Base-by-base conservation (phyloP, 805 yeast species). In the Teunomyces barrocoloradensis region DNA sequence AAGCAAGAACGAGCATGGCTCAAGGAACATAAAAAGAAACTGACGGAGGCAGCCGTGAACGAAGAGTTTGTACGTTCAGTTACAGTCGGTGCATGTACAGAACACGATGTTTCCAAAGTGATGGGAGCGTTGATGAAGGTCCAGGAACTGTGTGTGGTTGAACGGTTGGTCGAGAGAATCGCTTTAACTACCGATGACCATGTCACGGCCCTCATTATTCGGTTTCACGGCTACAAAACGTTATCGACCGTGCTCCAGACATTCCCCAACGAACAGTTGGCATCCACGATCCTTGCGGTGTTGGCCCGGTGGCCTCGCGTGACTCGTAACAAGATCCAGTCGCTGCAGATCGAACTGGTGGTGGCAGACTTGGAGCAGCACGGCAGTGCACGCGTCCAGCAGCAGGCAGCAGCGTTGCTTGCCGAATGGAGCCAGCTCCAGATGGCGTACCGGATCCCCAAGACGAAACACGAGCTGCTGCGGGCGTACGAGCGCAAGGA, bases 181-280 rank as follows among this genome's bases (percentile, higher is more conserved):
- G 73, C 76, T 48, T 62, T 80, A 32, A 75, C 88, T 4, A 66
- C 73, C 13, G 82, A 78, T 37, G 69, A 71, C 2, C 63, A 65
- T 4, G 70, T 86, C 25, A 80, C 86, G 46, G 65, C 75, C 11
- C 75, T 78, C 28, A 80, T 91, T 37, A 80, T 89, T 57, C 78
- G 84, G 50, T 75, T 89, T 59, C 99, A 91, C 63, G 99, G 98
- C 10, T 87, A 89, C 65, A 84, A 84, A 59, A 83, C 94, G 15
- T 72, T 91, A 44, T 79, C 87, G 12, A 78, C 82, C 11, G 67
- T 88, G 4, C 60, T 90, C 44, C 73, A 75, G 51, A 70, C 67
- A 9, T 55, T 53, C 43, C 36, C 61, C 11, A 43, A 50, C 11
- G 73, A 68, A 20, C 69, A 65, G 0, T 60, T 85, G 40, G 68